phyloP scores from a whole-genome alignment of 2,329 filamentous ascomycete species.

The Moelleriella libera region DNA sequence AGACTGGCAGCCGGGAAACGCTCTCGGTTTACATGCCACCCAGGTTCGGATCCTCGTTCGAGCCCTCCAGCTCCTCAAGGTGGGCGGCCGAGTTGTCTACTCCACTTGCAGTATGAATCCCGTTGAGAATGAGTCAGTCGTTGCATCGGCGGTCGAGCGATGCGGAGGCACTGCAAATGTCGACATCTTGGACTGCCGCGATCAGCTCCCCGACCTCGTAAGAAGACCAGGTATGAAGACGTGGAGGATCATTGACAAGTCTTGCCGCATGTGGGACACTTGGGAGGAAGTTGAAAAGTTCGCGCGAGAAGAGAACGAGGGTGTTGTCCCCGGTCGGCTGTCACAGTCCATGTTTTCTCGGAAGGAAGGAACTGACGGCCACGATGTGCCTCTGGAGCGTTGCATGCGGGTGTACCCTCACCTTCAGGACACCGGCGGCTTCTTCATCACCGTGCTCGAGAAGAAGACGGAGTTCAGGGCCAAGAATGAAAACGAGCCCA shows the following conservation, averaged over 20 bases:
- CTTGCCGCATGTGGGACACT: conserved; percentile 60
- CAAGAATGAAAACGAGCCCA: conserved; percentile 50
- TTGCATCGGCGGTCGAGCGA: conserved; percentile 75
- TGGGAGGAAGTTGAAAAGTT: conserved; percentile 72
- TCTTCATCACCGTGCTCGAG: conserved; percentile 92
- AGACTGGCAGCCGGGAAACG: conserved; percentile 83
- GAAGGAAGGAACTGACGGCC: conserved; percentile 35
- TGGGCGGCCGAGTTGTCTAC: conserved; percentile 88
- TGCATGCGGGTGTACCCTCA: conserved; percentile 94
- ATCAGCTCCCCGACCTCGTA: conserved; percentile 63
- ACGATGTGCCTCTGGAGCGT: conserved; percentile 64
- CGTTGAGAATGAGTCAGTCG: conserved; percentile 87
- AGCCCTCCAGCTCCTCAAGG: conserved; percentile 89
- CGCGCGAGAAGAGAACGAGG: conserved; percentile 40
- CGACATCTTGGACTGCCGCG: conserved; percentile 69
- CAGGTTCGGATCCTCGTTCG: conserved; percentile 84
- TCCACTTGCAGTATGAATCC: conserved; percentile 99
- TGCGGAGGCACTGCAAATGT: conserved; percentile 77
- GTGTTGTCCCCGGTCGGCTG: conserved; percentile 50
- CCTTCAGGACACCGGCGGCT: conserved; percentile 88
- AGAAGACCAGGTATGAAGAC: conserved; percentile 60
- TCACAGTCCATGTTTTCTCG: conserved; percentile 73
- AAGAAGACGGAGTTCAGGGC: conserved; percentile 79
- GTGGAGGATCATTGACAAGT: conserved; percentile 90
- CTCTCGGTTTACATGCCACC: conserved; percentile 71